Conservation (phyloP, 352 stramenopile genomes). For the Pythium insidiosum region DNA sequence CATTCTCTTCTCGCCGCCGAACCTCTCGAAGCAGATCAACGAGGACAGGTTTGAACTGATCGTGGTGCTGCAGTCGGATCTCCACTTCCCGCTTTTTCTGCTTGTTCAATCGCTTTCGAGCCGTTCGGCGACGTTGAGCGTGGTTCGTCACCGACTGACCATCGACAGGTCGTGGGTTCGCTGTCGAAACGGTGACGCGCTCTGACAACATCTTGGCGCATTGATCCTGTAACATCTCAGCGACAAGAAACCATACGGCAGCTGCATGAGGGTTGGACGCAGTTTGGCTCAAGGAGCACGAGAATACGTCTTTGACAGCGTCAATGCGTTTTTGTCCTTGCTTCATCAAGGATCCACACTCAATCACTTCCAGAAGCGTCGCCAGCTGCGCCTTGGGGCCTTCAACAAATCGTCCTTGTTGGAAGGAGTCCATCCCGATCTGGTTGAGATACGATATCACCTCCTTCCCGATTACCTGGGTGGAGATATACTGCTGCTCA, state of each 20-base stretch:
- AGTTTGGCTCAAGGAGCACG: too few species aligned
- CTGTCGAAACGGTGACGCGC: slow-evolving; percentile 13
- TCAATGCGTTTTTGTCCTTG: neutral
- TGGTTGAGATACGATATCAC: slow-evolving; percentile 17
- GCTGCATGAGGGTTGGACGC: slow-evolving; percentile 31
- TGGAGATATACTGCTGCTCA: slow-evolving; percentile 5
- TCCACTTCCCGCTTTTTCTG: slow-evolving; percentile 38
- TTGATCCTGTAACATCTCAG: slow-evolving; percentile 64
- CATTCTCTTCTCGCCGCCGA: slow-evolving; percentile 17
- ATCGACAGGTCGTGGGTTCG: neutral
- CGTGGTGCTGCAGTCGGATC: slow-evolving; percentile 23
- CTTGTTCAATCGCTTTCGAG: slow-evolving; percentile 62
- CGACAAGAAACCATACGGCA: slow-evolving; percentile 55
- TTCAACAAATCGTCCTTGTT: too few species aligned
- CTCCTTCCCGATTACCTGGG: slow-evolving; percentile 1
- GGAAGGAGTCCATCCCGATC: too few species aligned
- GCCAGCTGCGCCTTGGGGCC: neutral
- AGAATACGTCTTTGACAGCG: too few species aligned
- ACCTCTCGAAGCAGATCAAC: slow-evolving; percentile 29
- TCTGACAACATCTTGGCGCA: slow-evolving; percentile 62
- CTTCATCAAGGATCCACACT: neutral
- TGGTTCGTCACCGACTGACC: slow-evolving; percentile 3
- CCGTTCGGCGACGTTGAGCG: slow-evolving; percentile 44
- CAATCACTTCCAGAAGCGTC: slow-evolving; percentile 6
- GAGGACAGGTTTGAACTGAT: slow-evolving; percentile 29